Percentiles rank a stretch among this genome's conserved stretches.
These are phyloP conservation scores for Podaxis mareebaensis DNA, from an alignment of 768 basidiomycete genomes.

Conservation along the genomic window DNA sequence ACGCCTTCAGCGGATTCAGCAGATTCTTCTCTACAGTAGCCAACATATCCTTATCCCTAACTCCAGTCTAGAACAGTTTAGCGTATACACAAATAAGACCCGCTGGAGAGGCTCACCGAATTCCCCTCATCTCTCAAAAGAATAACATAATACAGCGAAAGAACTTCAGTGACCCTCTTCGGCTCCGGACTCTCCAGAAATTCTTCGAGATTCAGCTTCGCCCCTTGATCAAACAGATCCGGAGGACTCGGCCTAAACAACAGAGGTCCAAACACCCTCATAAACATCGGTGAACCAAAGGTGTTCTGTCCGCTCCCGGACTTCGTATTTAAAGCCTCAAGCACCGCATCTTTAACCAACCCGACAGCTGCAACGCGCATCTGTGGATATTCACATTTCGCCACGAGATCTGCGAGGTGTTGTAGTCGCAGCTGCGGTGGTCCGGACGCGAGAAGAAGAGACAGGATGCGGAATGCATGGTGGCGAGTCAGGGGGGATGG, in stretches of 20 bases:
- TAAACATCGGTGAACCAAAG: constrained; percentile 56
- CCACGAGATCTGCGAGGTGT: constrained; percentile 54
- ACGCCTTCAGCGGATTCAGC: constrained; percentile 43
- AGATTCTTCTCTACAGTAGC: constrained; percentile 44
- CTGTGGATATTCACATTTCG: constrained; percentile 53
- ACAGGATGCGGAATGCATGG: constrained; percentile 60
- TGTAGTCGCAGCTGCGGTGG: constrained; percentile 52
- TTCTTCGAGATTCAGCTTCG: constrained; percentile 5
- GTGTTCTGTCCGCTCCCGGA: constrained; percentile 26
- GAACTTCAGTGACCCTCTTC: constrained; percentile 61
- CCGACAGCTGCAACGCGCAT: constrained; percentile 72
- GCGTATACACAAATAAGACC: not conserved
- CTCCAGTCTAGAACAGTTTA: constrained; percentile 45
- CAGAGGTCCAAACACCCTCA: constrained; percentile 59
- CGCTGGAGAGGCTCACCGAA: constrained; percentile 35
- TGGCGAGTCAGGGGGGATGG: constrained; percentile 59
- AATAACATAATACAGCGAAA: constrained; percentile 70
- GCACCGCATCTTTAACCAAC: constrained; percentile 64
- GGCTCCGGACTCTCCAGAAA: constrained; percentile 59
- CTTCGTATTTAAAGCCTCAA: constrained; percentile 43
- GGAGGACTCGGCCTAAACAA: constrained; percentile 59
- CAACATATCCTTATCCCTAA: constrained; percentile 46
- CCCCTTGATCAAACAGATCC: constrained; percentile 46
- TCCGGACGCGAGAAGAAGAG: constrained; percentile 48
- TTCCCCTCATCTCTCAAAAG: constrained; percentile 60